Conservation (phyloP, 768 basidiomycete genomes). For the Flagelloscypha sp. region DNA sequence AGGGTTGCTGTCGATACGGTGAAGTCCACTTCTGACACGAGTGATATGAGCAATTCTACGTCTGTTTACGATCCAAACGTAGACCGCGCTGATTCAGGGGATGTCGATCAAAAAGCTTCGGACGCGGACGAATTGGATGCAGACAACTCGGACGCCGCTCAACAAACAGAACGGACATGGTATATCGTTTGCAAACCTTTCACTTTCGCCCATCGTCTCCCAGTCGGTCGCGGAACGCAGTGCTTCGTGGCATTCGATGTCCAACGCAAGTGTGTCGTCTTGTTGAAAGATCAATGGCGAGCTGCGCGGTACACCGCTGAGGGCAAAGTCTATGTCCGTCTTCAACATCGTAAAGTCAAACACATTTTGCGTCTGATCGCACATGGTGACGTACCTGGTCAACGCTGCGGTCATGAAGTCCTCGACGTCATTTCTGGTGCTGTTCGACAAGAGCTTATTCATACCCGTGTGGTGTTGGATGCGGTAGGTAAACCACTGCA, state of each 20-base stretch:
- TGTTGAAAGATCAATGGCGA: slow-evolving; percentile 12
- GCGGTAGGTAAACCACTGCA: slow-evolving; percentile 9
- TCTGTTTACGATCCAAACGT: too few relatives aligned
- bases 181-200: slow-evolving; percentile 7
- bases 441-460: slow-evolving; percentile 6
- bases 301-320: slow-evolving; percentile 8
- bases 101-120: too few relatives aligned
- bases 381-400: slow-evolving; percentile 3
- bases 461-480: slow-evolving; percentile 7
- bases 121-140: too few relatives aligned
- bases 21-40: too few relatives aligned
- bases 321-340: slow-evolving; percentile 9
- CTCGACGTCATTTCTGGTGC: not conserved
- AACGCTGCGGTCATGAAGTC: slow-evolving; percentile 6
- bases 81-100: too few relatives aligned
- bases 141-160: too few relatives aligned
- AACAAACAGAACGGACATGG: slow-evolving; percentile 5
- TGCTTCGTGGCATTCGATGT: slow-evolving; percentile 11
- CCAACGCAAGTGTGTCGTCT: slow-evolving; percentile 1
- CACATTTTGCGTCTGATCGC: not conserved
- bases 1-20: slow-evolving; percentile 5
- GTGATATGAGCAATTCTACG: too few relatives aligned
- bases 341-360: slow-evolving; percentile 1
- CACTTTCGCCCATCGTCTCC: slow-evolving; percentile 8
- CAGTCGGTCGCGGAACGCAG: slow-evolving; percentile 12